These are phyloP conservation scores for Cladosporium cucumerinum DNA, from an alignment of 2,329 filamentous ascomycete genomes.

Conservation along the genomic window DNA sequence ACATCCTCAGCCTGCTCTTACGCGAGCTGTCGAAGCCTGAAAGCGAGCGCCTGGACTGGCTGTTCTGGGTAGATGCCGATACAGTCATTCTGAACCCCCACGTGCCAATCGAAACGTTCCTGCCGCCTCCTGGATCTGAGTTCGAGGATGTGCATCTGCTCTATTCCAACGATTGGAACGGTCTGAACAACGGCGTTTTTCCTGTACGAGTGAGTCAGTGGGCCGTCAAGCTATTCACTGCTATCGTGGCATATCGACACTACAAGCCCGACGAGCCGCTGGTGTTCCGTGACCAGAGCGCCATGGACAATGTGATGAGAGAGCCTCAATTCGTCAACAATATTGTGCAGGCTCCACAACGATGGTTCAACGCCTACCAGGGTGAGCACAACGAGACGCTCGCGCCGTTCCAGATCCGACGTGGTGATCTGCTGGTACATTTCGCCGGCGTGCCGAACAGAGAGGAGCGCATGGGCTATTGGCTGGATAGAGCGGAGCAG, in stretches of 20 bases:
- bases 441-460: slow-evolving; percentile 39
- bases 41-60: slow-evolving; percentile 41
- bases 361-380: slow-evolving; percentile 46
- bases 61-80: slow-evolving; percentile 46
- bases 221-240: slow-evolving; percentile 39
- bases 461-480: slow-evolving; percentile 37
- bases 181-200: slow-evolving; percentile 46
- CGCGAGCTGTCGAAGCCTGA: slow-evolving; percentile 39
- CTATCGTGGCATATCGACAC: slow-evolving; percentile 39
- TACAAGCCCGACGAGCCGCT: slow-evolving; percentile 38
- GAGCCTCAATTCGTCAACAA: slow-evolving; percentile 33
- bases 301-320: slow-evolving; percentile 40
- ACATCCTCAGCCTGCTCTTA: slow-evolving; percentile 41
- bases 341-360: slow-evolving; percentile 38
- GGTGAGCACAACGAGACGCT: slow-evolving; percentile 39
- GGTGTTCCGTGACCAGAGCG: slow-evolving; percentile 40
- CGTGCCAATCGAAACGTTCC: slow-evolving; percentile 40
- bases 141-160: slow-evolving; percentile 39
- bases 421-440: slow-evolving; percentile 44
- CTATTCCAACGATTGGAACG: slow-evolving; percentile 40
- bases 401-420: slow-evolving; percentile 36
- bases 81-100: slow-evolving; percentile 44
- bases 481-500: slow-evolving; percentile 38
- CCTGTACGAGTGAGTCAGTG: slow-evolving; percentile 40
- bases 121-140: slow-evolving; percentile 35